phyloP scores from a whole-genome alignment of 805 yeast genomes.

The Kluyveromyces starmeri region DNA sequence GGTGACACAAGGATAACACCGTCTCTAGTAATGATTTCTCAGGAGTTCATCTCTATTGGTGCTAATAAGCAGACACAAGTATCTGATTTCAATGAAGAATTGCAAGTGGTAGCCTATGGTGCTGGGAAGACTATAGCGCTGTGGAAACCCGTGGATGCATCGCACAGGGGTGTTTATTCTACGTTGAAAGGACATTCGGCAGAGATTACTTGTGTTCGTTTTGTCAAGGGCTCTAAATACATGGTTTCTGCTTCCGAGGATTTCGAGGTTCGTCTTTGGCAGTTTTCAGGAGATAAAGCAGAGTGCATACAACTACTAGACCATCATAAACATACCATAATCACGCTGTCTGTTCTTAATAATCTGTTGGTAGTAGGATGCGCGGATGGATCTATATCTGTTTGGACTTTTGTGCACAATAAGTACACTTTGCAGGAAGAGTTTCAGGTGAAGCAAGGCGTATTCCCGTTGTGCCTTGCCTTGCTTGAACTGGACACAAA shows the following conservation, averaged over 20 bases:
- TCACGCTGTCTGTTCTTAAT: constrained; percentile 39
- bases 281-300: constrained; percentile 14
- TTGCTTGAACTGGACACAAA: constrained; percentile 18
- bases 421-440: constrained; percentile 18
- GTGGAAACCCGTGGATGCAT: constrained; percentile 47
- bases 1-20: too few relatives aligned
- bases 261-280: constrained; percentile 54
- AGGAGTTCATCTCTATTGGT: constrained; percentile 60
- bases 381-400: constrained; percentile 47
- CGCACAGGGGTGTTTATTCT: constrained; percentile 37
- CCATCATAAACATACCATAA: constrained; percentile 44
- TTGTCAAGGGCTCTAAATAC: constrained; percentile 36
- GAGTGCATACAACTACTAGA: constrained; percentile 27
- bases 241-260: constrained; percentile 66
- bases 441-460: constrained; percentile 17
- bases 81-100: constrained; percentile 38
- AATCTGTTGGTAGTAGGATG: constrained; percentile 49
- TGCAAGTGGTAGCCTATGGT: constrained; percentile 55
- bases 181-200: constrained; percentile 55
- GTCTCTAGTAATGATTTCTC: constrained; percentile 10
- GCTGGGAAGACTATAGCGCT: constrained; percentile 59
- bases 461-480: constrained; percentile 24
- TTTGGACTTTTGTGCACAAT: constrained; percentile 36
- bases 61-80: constrained; percentile 60
- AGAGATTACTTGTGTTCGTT: constrained; percentile 60